Percentiles rank a stretch among this genome's conserved stretches.
Evolutionary conservation across 2,329 filamentous ascomycete species (phyloP).

Genomic region (Dissoconium aciculare): DNA sequence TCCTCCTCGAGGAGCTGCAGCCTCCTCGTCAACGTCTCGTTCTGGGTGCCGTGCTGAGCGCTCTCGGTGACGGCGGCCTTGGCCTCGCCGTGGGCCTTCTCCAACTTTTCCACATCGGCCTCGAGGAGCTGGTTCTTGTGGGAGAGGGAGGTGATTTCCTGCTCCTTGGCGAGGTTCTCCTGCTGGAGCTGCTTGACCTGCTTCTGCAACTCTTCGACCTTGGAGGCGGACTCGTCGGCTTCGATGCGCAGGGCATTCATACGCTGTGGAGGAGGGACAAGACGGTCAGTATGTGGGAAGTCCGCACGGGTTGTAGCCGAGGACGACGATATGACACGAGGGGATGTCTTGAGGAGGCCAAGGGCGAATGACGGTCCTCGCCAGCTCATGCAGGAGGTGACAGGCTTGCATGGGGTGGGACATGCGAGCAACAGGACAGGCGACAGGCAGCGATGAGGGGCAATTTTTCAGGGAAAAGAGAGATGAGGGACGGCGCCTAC

Average conservation of each 20-base stretch:
- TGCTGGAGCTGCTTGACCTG: slow-evolving; percentile 86
- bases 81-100: slow-evolving; percentile 65
- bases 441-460: slow-evolving; percentile 14
- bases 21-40: slow-evolving; percentile 81
- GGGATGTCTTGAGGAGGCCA: too few relatives aligned
- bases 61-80: slow-evolving; percentile 79
- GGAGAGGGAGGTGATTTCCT: slow-evolving; percentile 89
- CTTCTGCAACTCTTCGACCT: slow-evolving; percentile 73
- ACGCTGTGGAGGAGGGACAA: slow-evolving; percentile 48
- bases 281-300: too few relatives aligned
- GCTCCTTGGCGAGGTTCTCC: slow-evolving; percentile 91
- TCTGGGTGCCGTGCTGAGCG: slow-evolving; percentile 69
- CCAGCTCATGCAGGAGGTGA: too few relatives aligned
- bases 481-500: too few relatives aligned
- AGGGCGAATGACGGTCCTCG: too few relatives aligned
- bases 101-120: slow-evolving; percentile 81
- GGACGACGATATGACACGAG: too few relatives aligned
- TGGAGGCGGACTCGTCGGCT: slow-evolving; percentile 67
- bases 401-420: too few relatives aligned
- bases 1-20: slow-evolving; percentile 96
- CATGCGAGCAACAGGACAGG: too few relatives aligned
- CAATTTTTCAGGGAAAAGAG: slow-evolving; percentile 11
- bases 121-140: slow-evolving; percentile 94
- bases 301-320: too few relatives aligned
- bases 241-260: slow-evolving; percentile 90